Evolutionary conservation across 2,329 filamentous ascomycete species (phyloP).

Genomic region (Cercospora zeina): DNA sequence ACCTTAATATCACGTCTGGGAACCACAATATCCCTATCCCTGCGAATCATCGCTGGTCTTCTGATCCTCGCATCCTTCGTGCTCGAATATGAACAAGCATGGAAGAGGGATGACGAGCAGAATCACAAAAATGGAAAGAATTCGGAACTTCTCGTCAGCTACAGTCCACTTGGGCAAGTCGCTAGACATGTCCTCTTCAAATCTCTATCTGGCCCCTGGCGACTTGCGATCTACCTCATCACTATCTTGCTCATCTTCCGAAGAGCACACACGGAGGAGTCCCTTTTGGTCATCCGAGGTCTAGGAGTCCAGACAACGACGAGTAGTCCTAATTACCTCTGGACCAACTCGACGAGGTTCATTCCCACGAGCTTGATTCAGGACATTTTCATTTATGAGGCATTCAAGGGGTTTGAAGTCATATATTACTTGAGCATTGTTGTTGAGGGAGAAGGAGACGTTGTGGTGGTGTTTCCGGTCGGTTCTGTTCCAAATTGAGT

Average conservation of each 20-base stretch:
- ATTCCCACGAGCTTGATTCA: conserved; percentile 91
- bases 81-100: conserved; percentile 30
- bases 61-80: conserved; percentile 41
- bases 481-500: conserved; percentile 30
- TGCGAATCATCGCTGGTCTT: conserved; percentile 49
- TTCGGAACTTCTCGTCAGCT: background rate
- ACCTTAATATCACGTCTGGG: conserved; percentile 49
- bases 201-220: conserved; percentile 39
- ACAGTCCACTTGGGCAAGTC: conserved; percentile 16
- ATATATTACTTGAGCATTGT: conserved; percentile 86
- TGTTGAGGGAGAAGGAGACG: conserved; percentile 81
- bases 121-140: background rate
- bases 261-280: conserved; percentile 63
- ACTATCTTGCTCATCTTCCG: conserved; percentile 33
- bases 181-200: conserved; percentile 31
- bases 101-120: background rate
- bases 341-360: conserved; percentile 64
- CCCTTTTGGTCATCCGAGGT: conserved; percentile 81
- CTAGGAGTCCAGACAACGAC: conserved; percentile 87
- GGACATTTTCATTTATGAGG: conserved; percentile 93
- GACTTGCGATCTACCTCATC: conserved; percentile 42
- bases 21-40: conserved; percentile 43
- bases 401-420: conserved; percentile 88
- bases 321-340: conserved; percentile 67
- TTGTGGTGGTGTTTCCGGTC: conserved; percentile 92